Evolutionary conservation across 192 early-diverging fungal genomes (phyloP).

Genomic region (Entomortierella parvispora): DNA sequence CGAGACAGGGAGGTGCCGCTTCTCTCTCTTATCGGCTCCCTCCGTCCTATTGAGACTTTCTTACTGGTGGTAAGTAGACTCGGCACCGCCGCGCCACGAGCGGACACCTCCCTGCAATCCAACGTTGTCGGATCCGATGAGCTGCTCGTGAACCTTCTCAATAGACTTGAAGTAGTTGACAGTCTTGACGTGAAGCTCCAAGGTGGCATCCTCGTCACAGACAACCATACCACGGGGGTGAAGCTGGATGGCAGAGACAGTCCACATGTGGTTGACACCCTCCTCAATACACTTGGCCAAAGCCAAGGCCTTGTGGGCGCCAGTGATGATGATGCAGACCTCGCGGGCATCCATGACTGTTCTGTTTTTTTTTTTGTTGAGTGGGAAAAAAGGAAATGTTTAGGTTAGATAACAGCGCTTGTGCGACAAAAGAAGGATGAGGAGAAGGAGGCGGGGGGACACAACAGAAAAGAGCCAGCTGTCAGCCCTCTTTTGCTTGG

Average conservation of each 20-base stretch:
- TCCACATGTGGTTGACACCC: constrained; percentile 92
- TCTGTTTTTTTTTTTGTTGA: constrained; percentile 61
- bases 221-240: constrained; percentile 84
- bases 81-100: constrained; percentile 52
- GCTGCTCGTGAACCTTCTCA: constrained; percentile 81
- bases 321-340: constrained; percentile 86
- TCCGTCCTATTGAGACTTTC: background rate
- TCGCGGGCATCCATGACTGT: constrained; percentile 91
- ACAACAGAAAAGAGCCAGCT: background rate
- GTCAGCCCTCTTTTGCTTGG: background rate
- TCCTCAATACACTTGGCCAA: constrained; percentile 86
- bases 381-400: background rate
- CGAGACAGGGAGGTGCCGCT: too few relatives aligned
- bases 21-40: too few relatives aligned
- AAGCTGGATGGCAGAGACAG: constrained; percentile 85
- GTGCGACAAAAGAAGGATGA: constrained; percentile 7
- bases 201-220: constrained; percentile 89
- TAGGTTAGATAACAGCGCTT: constrained; percentile 13
- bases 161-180: constrained; percentile 91
- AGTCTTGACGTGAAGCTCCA: constrained; percentile 91
- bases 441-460: background rate
- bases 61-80: constrained; percentile 54
- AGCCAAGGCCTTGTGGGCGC: constrained; percentile 85
- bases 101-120: constrained; percentile 72
- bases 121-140: constrained; percentile 78